Evolutionary conservation across 768 basidiomycete species (phyloP).

Genomic region (Pleurotus tuoliensis): DNA sequence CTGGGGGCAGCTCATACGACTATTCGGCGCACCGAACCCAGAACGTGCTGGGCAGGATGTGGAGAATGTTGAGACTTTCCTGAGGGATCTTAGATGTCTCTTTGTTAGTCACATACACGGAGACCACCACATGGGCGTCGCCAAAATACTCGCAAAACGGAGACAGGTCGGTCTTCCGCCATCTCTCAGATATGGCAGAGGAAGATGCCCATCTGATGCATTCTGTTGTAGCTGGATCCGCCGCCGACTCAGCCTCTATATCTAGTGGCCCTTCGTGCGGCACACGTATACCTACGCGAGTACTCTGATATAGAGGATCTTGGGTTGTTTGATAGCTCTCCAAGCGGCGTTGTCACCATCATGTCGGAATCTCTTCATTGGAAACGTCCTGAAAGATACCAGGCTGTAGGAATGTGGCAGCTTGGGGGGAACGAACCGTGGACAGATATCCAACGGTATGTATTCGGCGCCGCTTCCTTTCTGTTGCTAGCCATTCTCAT

Average conservation of each 20-base stretch:
- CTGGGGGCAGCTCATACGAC: slow-evolving; percentile 80
- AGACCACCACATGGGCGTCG: slow-evolving; percentile 87
- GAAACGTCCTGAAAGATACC: slow-evolving; percentile 32
- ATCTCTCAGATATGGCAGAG: background rate
- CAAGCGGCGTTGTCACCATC: slow-evolving; percentile 52
- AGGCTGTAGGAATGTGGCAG: slow-evolving; percentile 35
- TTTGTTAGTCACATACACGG: slow-evolving; percentile 90
- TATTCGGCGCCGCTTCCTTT: background rate
- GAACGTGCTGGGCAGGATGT: slow-evolving; percentile 37
- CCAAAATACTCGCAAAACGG: slow-evolving; percentile 69
- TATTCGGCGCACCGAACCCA: slow-evolving; percentile 54
- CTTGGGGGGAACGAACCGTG: slow-evolving; percentile 42
- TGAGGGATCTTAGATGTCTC: slow-evolving; percentile 72
- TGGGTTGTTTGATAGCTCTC: slow-evolving; percentile 47
- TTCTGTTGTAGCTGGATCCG: slow-evolving; percentile 51
- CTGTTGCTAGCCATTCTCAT: background rate
- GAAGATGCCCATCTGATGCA: background rate
- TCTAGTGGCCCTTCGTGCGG: slow-evolving; percentile 54
- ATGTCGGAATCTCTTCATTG: slow-evolving; percentile 54
- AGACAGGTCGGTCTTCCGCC: slow-evolving; percentile 43
- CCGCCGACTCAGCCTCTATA: slow-evolving; percentile 62
- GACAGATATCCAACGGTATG: slow-evolving; percentile 37
- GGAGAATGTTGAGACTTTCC: slow-evolving; percentile 19
- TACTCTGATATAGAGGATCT: slow-evolving; percentile 66
- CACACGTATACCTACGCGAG: slow-evolving; percentile 71